Conservation (phyloP, 1,284 basidiomycete genomes). For the Heterobasidion occidentale region DNA sequence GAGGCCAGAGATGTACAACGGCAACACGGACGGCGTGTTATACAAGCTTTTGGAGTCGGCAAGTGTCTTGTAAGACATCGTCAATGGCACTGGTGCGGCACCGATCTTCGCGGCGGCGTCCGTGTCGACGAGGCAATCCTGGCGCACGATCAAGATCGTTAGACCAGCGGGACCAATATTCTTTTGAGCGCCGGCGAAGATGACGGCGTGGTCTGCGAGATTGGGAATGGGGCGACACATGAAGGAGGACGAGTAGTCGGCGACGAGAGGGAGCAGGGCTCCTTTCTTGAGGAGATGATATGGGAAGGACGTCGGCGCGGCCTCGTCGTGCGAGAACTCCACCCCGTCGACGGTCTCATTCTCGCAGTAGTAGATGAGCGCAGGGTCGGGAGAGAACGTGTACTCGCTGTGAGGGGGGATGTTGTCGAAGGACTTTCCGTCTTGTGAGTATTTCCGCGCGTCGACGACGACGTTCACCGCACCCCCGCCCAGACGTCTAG, state of each 20-base stretch:
- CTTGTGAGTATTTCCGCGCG: conserved; percentile 49
- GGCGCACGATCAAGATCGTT: conserved; percentile 88
- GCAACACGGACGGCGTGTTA: conserved; percentile 92
- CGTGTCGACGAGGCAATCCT: conserved; percentile 86
- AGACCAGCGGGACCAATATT: conserved; percentile 95
- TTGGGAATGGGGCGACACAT: conserved; percentile 91
- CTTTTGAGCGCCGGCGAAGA: conserved; percentile 99
- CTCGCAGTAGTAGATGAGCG: conserved; percentile 97
- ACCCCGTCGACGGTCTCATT: conserved; percentile 99
- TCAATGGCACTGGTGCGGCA: conserved; percentile 69
- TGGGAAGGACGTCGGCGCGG: conserved; percentile 70
- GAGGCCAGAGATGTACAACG: conserved; percentile 88
- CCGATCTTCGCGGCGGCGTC: conserved; percentile 74
- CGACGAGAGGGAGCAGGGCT: conserved; percentile 76
- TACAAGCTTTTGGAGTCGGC: conserved; percentile 80
- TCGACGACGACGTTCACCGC: conserved; percentile 68
- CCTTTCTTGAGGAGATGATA: conserved; percentile 59
- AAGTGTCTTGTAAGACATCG: conserved; percentile 82
- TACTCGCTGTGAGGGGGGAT: conserved; percentile 73
- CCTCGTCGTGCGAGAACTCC: conserved; percentile 66
- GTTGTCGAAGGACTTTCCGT: conserved; percentile 69
- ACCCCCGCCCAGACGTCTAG: conserved; percentile 49
- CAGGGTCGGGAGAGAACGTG: conserved; percentile 75
- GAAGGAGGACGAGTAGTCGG: conserved; percentile 96
- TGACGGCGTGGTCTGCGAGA: conserved; percentile 83